Base-by-base conservation (phyloP, 176 grass and related monocot genomes). In the Oryza punctata region DNA sequence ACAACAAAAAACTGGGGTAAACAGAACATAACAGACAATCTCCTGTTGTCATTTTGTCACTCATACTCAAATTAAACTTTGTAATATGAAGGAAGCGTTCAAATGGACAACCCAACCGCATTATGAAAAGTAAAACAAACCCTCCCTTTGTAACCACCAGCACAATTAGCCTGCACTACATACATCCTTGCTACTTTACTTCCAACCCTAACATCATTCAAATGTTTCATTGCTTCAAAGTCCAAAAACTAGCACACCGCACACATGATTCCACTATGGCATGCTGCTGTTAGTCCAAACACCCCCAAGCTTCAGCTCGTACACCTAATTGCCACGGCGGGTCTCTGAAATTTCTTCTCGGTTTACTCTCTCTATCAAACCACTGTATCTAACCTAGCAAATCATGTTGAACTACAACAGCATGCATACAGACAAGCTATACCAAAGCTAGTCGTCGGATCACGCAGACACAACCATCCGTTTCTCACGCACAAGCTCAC, bases 101-200 rank as follows among this genome's bases (percentile, higher is more conserved):
- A 85, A 85, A 63, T 65, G 63, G 23, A 64, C 25, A 71, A 40
- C n/a, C 47, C 69, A 70, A 81, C 46, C 30, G 18, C 29, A 81
- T 57, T 65, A 64, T n/a, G 10, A 29, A 85, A 63, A 35, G 9
- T 38, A 46, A 49, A 29, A 61, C 45, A 64, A 67, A 63, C 12
- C 66, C 38, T 71, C 40, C 28, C 75, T 30, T 27, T 13, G 18
- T 35, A 25, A 49, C 76, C 54, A 66, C 45, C 70, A 66, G 27
- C 60, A 81, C 33, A 67, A 7, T 13, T 33, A 54, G 63, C 13
- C 40, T 45, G 73, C 32, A 41, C 54, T 75, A 76, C 41, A 52
- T 78, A 44, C 37, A 29, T 77, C 19, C 21, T 1, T 27, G 32
- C 63, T 78, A 35, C 2, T 12, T 43, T 52, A 30, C 30, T 70